Conservation (phyloP, 2,329 filamentous ascomycete species). For the Diaporthe nobilis region DNA sequence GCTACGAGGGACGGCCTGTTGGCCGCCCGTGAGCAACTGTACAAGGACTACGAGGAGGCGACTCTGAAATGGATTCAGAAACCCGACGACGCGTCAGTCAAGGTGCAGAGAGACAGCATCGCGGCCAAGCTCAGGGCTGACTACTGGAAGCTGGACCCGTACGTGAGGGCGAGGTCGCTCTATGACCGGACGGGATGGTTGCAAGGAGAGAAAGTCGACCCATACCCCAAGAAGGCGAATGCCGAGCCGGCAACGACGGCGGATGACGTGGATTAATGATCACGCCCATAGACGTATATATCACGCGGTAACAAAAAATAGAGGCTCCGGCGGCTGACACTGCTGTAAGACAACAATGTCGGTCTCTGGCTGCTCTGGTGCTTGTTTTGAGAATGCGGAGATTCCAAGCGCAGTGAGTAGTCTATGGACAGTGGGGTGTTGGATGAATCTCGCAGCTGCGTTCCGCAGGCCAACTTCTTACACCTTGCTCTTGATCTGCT, state of each 20-base stretch:
- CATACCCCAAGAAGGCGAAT: conserved; percentile 66
- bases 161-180: conserved; percentile 83
- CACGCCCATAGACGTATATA: conserved; percentile 36
- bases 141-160: conserved; percentile 94
- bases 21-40: conserved; percentile 73
- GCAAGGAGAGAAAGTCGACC: conserved; percentile 77
- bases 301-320: conserved; percentile 19
- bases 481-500: conserved; percentile 93
- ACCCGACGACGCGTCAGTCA: conserved; percentile 61
- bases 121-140: conserved; percentile 76
- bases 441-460: neutral
- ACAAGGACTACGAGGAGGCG: conserved; percentile 79
- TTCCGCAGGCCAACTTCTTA: conserved; percentile 53
- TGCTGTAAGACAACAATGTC: neutral
- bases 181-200: conserved; percentile 88
- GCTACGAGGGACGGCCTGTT: conserved; percentile 75
- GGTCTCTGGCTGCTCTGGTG: neutral
- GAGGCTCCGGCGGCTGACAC: neutral
- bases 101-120: conserved; percentile 71
- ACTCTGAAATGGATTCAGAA: conserved; percentile 82
- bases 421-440: neutral
- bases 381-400: neutral
- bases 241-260: conserved; percentile 53
- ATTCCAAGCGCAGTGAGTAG: neutral
- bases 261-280: conserved; percentile 60